Base-by-base conservation (phyloP, 257 asterid species). In the Scutellaria barbata region DNA sequence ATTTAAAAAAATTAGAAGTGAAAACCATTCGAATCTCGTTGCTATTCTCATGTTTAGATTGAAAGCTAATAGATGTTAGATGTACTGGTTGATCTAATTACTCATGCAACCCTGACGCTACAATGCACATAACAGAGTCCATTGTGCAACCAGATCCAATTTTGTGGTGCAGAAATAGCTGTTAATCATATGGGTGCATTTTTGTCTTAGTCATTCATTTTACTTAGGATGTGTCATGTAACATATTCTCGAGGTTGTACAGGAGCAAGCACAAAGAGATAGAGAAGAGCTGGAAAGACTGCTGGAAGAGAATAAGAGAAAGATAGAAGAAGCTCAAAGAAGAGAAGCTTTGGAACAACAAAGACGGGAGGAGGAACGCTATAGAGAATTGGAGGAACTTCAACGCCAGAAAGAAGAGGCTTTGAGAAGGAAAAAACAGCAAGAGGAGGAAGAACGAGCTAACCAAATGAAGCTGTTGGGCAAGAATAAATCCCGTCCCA, bases 351-450 rank as follows among this genome's bases (percentile, higher is more conserved):
- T 88, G 71, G 92, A 92, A 79, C 95, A 83, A 82, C 83, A 87
- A 72, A 77, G 68, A 72, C 84, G 73, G 59, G 97, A 92, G 80
- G 97, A 87, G 79, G 88, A 87, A 66, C 94, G 99, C 1, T 92
- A 90, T 56, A 76, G 87, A 61, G 94, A 95, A 73, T 77, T 92
- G 77, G 97, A 83, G 78, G 99, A 95, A 84, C 97, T 86, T 56
- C 99, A 92, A 60, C 80, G 96, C 47, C 95, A 86, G 81, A 92
- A 89, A 56, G 99, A 95, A 77, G 98, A 90, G 83, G 96, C 96
- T 17, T 22, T 92, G 81, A 80, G 87, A 37, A 87, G 83, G 80
- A 92, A 90, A 58, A 95, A 86, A 68, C 92, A 85, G 70, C 85
- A 88, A 73, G 99, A 95, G 77, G 99, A 92, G 68, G 99, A 95